Percentiles rank a stretch among this genome's conserved stretches.
phyloP scores from a whole-genome alignment of 306 rosid species.

The Vicia villosa region DNA sequence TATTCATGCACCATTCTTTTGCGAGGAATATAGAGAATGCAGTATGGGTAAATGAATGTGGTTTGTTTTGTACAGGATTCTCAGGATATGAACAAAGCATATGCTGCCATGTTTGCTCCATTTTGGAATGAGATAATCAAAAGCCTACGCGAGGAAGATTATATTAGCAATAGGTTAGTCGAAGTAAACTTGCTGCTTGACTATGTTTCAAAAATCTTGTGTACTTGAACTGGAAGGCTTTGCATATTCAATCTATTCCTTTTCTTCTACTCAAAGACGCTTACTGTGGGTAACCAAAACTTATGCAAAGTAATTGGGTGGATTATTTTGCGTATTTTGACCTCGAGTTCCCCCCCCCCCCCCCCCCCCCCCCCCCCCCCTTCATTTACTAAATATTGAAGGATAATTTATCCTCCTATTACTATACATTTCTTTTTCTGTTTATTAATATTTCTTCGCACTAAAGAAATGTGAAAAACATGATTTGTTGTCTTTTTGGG shows the following conservation, averaged over 20 bases:
- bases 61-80: slow-evolving; percentile 59
- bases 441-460: background rate
- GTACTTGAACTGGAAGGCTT: background rate
- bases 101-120: slow-evolving; percentile 90
- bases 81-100: slow-evolving; percentile 63
- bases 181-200: slow-evolving; percentile 32
- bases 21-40: background rate
- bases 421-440: background rate
- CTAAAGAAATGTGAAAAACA: slow-evolving; percentile 9
- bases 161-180: slow-evolving; percentile 77
- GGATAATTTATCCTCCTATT: background rate
- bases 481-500: background rate
- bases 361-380: too few relatives aligned
- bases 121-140: slow-evolving; percentile 97
- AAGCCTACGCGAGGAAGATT: slow-evolving; percentile 95
- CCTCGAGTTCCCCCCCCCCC: background rate
- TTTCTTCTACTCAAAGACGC: slow-evolving; percentile 4
- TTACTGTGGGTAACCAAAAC: slow-evolving; percentile 13
- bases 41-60: slow-evolving; percentile 8
- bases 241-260: background rate
- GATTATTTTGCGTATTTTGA: background rate
- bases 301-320: background rate
- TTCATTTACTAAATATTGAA: background rate
- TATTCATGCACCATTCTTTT: background rate
- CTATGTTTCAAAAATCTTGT: slow-evolving; percentile 19